Conservation (phyloP, 2,329 filamentous ascomycete species). For the Arthroderma uncinatum region DNA sequence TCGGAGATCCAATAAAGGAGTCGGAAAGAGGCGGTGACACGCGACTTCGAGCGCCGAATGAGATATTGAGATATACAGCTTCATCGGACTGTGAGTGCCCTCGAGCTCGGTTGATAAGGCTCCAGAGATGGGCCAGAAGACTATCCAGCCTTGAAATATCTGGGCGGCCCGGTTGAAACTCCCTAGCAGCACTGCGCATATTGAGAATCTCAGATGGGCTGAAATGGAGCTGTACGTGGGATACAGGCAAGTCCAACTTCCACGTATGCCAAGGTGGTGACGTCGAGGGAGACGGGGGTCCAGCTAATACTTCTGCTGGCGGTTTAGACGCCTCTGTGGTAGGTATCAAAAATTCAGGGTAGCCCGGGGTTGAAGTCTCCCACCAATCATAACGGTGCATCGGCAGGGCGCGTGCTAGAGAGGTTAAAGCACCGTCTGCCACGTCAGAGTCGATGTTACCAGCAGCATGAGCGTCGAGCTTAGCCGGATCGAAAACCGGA, state of each 20-base stretch:
- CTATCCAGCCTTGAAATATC: conserved; percentile 39
- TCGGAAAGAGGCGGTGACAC: neutral
- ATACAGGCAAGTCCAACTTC: conserved; percentile 14
- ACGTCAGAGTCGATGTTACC: neutral
- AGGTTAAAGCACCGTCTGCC: neutral
- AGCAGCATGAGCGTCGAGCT: neutral
- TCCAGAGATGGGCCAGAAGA: conserved; percentile 39
- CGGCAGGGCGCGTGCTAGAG: neutral
- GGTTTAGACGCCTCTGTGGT: neutral
- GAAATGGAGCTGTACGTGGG: conserved; percentile 30
- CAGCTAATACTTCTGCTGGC: neutral
- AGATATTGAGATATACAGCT: neutral
- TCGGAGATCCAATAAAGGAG: neutral
- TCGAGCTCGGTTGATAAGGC: conserved; percentile 32
- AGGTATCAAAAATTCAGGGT: neutral
- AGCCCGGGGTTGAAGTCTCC: neutral
- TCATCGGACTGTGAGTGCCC: neutral
- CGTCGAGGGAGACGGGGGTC: too few relatives aligned
- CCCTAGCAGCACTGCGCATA: conserved; percentile 1
- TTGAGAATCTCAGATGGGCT: conserved; percentile 12
- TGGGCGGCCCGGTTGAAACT: too few relatives aligned
- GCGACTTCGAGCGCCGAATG: neutral
- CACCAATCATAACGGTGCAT: conserved; percentile 4
- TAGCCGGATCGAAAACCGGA: conserved; percentile 14
- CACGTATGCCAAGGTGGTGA: neutral